Conservation (phyloP, 257 asterid genomes). For the Fraxinus cuspidata region DNA sequence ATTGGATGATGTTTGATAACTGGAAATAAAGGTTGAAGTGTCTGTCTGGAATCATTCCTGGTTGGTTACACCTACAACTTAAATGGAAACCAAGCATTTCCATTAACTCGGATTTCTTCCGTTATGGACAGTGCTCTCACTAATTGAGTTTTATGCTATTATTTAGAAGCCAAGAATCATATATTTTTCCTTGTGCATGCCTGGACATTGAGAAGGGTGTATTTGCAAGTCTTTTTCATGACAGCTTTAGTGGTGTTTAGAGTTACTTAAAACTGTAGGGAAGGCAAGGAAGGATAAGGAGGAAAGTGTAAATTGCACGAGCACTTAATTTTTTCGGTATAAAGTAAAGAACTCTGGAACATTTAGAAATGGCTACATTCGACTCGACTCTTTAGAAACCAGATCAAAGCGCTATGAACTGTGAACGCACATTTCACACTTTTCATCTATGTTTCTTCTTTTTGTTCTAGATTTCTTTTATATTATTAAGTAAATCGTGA, state of each 20-base stretch:
- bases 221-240: background rate
- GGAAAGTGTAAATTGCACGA: background rate
- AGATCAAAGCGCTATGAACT: background rate
- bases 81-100: too few species aligned
- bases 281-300: too few species aligned
- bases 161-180: background rate
- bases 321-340: background rate
- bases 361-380: background rate
- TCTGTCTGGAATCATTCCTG: background rate
- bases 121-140: too few species aligned
- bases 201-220: background rate
- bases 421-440: background rate
- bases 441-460: too few species aligned
- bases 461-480: too few species aligned
- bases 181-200: background rate
- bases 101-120: too few species aligned
- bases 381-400: too few species aligned
- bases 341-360: background rate
- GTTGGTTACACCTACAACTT: too few species aligned
- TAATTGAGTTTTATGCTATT: background rate
- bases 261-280: too few species aligned
- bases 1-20: background rate
- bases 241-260: background rate
- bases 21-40: background rate
- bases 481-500: background rate